A percentile compares a stretch with the other conserved stretches of the same genome.
Conservation (phyloP, 352 stramenopile genomes). For the Globisporangium ultimum region DNA sequence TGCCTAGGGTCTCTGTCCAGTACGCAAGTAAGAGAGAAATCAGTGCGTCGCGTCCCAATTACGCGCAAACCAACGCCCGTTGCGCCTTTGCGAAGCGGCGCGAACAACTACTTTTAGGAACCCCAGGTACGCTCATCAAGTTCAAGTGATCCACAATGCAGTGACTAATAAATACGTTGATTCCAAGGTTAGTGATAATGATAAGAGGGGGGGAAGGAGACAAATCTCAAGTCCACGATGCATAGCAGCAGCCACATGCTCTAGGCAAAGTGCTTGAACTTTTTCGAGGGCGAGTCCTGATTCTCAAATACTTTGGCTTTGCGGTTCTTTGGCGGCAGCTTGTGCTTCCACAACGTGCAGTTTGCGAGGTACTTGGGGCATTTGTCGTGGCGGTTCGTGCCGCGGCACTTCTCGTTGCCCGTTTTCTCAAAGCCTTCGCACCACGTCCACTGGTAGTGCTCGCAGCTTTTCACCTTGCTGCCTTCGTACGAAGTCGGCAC, state of each 20-base stretch:
- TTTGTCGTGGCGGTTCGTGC: constrained; percentile 84
- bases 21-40: background rate
- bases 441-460: constrained; percentile 87
- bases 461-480: constrained; percentile 77
- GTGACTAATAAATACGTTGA: constrained; percentile 2
- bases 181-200: background rate
- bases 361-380: constrained; percentile 85
- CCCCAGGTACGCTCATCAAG: background rate
- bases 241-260: background rate
- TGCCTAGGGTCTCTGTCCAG: background rate
- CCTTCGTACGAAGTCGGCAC: constrained; percentile 69
- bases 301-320: constrained; percentile 71
- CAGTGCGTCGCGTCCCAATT: constrained; percentile 5
- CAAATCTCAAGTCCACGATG: background rate
- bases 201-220: background rate
- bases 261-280: constrained; percentile 77
- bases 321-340: constrained; percentile 79
- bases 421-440: constrained; percentile 84
- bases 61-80: background rate
- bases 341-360: constrained; percentile 86
- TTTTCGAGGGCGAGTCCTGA: constrained; percentile 83
- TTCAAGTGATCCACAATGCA: too few relatives aligned
- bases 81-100: background rate
- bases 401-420: constrained; percentile 80
- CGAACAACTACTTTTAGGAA: constrained; percentile 4